Percentiles rank a stretch among this genome's conserved stretches.
phyloP scores from a whole-genome alignment of 805 yeast species.

The Yarrowia sp. region DNA sequence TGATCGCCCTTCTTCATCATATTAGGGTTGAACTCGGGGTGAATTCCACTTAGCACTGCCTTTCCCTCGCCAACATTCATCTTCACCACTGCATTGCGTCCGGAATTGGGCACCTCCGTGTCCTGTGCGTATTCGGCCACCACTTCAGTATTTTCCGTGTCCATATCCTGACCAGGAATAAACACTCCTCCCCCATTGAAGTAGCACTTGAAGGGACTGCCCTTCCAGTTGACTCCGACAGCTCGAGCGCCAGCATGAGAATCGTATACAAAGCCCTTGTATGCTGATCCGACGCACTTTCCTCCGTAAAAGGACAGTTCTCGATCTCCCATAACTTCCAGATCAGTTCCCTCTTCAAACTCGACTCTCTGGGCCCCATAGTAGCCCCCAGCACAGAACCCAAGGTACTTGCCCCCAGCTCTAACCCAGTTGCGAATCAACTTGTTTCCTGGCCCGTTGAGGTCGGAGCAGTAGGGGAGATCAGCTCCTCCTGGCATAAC shows the following conservation, averaged over 20 bases:
- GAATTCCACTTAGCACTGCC: constrained; percentile 78
- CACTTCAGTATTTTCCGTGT: constrained; percentile 55
- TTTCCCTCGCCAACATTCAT: constrained; percentile 69
- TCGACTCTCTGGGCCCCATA: constrained; percentile 72
- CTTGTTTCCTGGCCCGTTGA: constrained; percentile 67
- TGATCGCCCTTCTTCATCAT: constrained; percentile 41
- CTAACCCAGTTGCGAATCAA: constrained; percentile 61
- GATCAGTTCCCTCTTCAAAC: constrained; percentile 68
- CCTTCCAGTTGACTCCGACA: constrained; percentile 24
- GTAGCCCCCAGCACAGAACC: constrained; percentile 96
- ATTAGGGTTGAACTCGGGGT: constrained; percentile 75
- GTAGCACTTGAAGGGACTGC: constrained; percentile 41
- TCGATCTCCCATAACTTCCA: constrained; percentile 84
- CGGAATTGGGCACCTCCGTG: constrained; percentile 48
- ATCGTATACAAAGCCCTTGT: constrained; percentile 73
- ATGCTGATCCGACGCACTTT: constrained; percentile 74
- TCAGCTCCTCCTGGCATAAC: constrained; percentile 98
- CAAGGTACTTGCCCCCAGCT: constrained; percentile 77
- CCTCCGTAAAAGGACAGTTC: constrained; percentile 85
- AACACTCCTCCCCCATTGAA: constrained; percentile 91
- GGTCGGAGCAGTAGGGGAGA: constrained; percentile 69
- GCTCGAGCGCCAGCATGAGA: constrained; percentile 74
- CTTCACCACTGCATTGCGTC: constrained; percentile 61
- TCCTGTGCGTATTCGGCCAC: constrained; percentile 63
- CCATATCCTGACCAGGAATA: constrained; percentile 61